Percentiles rank a stretch among this genome's conserved stretches.
phyloP scores from a whole-genome alignment of 495 filamentous ascomycete genomes.

The Xylaria castorea region DNA sequence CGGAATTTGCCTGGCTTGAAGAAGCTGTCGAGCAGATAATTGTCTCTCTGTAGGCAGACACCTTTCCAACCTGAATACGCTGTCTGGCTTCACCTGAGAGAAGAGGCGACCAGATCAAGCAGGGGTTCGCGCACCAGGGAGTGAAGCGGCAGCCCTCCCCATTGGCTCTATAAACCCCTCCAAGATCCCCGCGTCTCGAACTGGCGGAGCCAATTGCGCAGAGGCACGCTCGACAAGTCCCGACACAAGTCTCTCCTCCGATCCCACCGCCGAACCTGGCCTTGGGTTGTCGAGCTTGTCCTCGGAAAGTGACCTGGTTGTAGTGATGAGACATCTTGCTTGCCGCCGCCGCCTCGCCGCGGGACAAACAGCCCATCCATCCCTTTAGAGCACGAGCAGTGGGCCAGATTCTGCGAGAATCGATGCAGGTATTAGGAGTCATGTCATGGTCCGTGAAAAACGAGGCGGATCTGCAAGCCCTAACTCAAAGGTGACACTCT shows the following conservation, averaged over 20 bases:
- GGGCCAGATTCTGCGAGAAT: slow-evolving; percentile 17
- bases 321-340: slow-evolving; percentile 4
- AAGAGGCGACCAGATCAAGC: slow-evolving; percentile 19
- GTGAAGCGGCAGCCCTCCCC: slow-evolving; percentile 36
- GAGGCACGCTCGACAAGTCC: slow-evolving; percentile 30
- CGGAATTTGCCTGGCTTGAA: background rate
- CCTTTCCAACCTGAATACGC: background rate
- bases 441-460: slow-evolving; percentile 3
- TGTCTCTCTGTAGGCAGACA: background rate
- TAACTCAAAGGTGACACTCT: background rate
- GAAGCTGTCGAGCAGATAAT: background rate
- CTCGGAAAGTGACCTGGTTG: slow-evolving; percentile 25
- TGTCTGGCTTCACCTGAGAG: background rate
- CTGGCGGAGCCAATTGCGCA: slow-evolving; percentile 23
- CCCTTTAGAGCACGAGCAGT: background rate
- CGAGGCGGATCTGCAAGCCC: slow-evolving; percentile 24
- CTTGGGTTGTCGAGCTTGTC: slow-evolving; percentile 21
- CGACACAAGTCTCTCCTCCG: slow-evolving; percentile 22
- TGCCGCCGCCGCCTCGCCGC: slow-evolving; percentile 7
- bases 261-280: slow-evolving; percentile 29
- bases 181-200: slow-evolving; percentile 42
- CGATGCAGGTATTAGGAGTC: slow-evolving; percentile 21
- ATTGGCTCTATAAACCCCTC: slow-evolving; percentile 46
- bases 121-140: slow-evolving; percentile 4
- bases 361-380: background rate